Evolutionary conservation across 2,329 filamentous ascomycete genomes (phyloP), one percentile per base, ranked within the genome.

Genomic region (Trichoderma sp.): DNA sequence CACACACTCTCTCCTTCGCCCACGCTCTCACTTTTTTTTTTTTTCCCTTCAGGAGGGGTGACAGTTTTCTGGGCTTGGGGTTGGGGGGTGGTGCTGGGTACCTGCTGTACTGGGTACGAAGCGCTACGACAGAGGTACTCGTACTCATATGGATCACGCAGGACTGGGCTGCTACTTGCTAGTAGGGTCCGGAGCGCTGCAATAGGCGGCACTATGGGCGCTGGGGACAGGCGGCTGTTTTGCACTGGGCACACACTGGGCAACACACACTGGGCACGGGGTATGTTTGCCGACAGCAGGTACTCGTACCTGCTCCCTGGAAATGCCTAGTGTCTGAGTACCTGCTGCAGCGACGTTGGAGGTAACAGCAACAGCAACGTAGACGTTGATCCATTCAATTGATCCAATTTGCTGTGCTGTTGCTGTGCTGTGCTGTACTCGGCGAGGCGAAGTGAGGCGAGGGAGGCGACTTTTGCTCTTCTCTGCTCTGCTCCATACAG

Each of bases 231-330:
- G 63, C 59, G 70, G 63, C 59, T 23, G 58, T n/a, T n/a, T 32
- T 62, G 63, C 61, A 61, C 59, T 62, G 59, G 32, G 32, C 30
- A 57, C 70, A 68, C 70, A 71, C 70, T 71, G 70, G 70, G 70
- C 70, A 67, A 23, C 55, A 59, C 66, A 68, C 66, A 68, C 66
- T 68, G 66, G 66, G 66, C 55, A 47, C 55, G 26, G 66, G 53
- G n/a, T 47, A 23, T 57, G 34, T 34, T 50, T 59, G 30, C 55
- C 43, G 55, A 7, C 70, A 9, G 20, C 17, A 71, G 62, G 70
- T 71, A 71, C 70, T 55, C 43, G 34, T 71, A 71, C 70, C 58
- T 63, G 39, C 67, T 63, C 55, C 36, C 66, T 47, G 55, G 55
- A 30, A 20, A 30, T 17, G 66, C 66, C 36, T 34, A 47, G 55